These are phyloP conservation scores for Candolleomyces eurysporus DNA, from an alignment of 768 basidiomycete genomes.

Conservation along the genomic window DNA sequence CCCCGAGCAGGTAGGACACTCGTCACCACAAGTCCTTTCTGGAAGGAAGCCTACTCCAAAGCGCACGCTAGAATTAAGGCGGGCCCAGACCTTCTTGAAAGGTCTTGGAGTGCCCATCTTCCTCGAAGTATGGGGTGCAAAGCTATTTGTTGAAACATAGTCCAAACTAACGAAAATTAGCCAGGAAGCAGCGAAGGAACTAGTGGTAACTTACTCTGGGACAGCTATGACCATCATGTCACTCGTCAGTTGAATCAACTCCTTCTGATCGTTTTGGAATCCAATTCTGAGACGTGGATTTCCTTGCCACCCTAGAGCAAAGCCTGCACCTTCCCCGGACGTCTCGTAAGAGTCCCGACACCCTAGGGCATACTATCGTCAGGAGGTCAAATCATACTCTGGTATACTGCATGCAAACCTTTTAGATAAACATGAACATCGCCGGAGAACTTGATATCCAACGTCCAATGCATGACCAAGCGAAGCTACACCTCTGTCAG, in stretches of 20 bases:
- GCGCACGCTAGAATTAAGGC: slow-evolving; percentile 78
- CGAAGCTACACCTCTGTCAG: slow-evolving; percentile 47
- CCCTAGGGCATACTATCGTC: slow-evolving; percentile 43
- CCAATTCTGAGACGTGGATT: slow-evolving; percentile 69
- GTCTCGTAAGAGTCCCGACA: slow-evolving; percentile 78
- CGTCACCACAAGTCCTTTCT: slow-evolving; percentile 76
- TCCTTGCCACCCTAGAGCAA: slow-evolving; percentile 83
- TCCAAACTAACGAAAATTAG: slow-evolving; percentile 16
- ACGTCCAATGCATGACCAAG: slow-evolving; percentile 81
- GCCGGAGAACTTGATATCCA: slow-evolving; percentile 61
- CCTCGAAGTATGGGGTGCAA: slow-evolving; percentile 3
- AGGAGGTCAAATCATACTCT: background rate
- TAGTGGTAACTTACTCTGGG: slow-evolving; percentile 63
- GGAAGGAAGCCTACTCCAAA: slow-evolving; percentile 83
- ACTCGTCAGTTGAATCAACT: slow-evolving; percentile 80
- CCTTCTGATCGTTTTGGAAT: slow-evolving; percentile 65
- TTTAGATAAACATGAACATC: slow-evolving; percentile 84
- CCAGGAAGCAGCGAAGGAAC: background rate
- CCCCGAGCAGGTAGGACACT: slow-evolving; percentile 62
- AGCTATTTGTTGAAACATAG: slow-evolving; percentile 20
- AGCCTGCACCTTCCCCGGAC: slow-evolving; percentile 74
- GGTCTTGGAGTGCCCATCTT: slow-evolving; percentile 23
- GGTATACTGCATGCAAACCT: slow-evolving; percentile 44
- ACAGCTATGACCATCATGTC: slow-evolving; percentile 80
- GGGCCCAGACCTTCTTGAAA: slow-evolving; percentile 76